Percentiles rank a stretch among this genome's conserved stretches.
phyloP scores from a whole-genome alignment of 257 asterid genomes.

The Scutellaria baicalensis region DNA sequence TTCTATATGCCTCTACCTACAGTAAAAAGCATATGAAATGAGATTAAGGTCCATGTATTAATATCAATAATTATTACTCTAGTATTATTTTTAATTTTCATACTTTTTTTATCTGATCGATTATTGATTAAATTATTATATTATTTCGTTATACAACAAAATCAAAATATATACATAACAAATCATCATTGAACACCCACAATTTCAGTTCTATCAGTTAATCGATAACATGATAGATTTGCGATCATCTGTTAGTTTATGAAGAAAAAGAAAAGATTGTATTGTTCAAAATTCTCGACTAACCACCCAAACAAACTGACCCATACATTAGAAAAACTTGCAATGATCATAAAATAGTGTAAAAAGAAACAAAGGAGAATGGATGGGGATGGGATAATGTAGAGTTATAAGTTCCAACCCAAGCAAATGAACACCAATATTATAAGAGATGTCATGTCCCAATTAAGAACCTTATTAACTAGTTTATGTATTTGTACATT shows the following conservation, averaged over 20 bases:
- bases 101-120: too few relatives aligned
- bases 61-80: neutral
- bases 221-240: neutral
- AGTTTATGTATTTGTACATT: slow-evolving; percentile 13
- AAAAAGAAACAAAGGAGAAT: neutral
- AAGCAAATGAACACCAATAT: neutral
- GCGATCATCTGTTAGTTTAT: neutral
- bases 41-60: neutral
- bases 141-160: too few relatives aligned
- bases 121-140: too few relatives aligned
- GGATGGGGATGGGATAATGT: neutral
- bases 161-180: too few relatives aligned
- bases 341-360: neutral
- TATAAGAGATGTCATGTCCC: neutral
- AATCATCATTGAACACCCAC: neutral
- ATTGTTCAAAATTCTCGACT: neutral
- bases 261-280: too few relatives aligned
- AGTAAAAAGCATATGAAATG: neutral
- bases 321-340: neutral
- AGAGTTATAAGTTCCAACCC: neutral
- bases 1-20: neutral
- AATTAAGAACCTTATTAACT: neutral
- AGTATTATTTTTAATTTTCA: neutral
- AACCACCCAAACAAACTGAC: neutral
- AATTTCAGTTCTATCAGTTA: neutral